Evolutionary conservation across 345 rosid genomes (phyloP).

Genomic region (Pistacia vera): DNA sequence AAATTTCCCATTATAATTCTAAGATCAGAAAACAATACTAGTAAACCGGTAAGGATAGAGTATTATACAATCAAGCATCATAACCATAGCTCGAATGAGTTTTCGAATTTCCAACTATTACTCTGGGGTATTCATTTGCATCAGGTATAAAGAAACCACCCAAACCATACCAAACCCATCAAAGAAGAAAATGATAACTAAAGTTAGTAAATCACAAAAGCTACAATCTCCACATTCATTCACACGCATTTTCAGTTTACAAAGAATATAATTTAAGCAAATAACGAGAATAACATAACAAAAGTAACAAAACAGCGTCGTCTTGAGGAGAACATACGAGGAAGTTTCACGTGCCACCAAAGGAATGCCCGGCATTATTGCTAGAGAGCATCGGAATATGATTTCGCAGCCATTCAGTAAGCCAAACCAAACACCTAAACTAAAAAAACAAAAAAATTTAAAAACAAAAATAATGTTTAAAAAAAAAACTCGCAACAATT

Average conservation of each 20-base stretch:
- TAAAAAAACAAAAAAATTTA: background rate
- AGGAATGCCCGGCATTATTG: constrained; percentile 95
- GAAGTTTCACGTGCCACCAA: constrained; percentile 76
- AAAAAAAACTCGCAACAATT: background rate
- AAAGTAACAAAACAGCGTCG: background rate
- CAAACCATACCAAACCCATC: no score
- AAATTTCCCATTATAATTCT: background rate
- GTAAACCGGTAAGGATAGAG: background rate
- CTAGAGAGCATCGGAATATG: constrained; percentile 30
- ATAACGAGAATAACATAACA: constrained; percentile 8
- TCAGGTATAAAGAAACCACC: background rate
- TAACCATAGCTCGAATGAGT: no score
- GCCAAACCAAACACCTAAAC: constrained; percentile 6
- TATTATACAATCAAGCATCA: background rate
- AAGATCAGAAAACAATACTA: background rate
- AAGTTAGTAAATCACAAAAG: background rate
- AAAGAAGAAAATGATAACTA: no score
- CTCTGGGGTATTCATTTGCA: background rate
- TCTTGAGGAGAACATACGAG: constrained; percentile 49
- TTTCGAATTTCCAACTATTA: background rate
- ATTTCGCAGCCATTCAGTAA: constrained; percentile 36
- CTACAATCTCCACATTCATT: background rate
- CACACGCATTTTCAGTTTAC: background rate
- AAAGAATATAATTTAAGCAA: background rate
- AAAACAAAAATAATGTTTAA: background rate